Conservation (phyloP, 1,284 basidiomycete genomes). For the Rhizopogon hawkerae region DNA sequence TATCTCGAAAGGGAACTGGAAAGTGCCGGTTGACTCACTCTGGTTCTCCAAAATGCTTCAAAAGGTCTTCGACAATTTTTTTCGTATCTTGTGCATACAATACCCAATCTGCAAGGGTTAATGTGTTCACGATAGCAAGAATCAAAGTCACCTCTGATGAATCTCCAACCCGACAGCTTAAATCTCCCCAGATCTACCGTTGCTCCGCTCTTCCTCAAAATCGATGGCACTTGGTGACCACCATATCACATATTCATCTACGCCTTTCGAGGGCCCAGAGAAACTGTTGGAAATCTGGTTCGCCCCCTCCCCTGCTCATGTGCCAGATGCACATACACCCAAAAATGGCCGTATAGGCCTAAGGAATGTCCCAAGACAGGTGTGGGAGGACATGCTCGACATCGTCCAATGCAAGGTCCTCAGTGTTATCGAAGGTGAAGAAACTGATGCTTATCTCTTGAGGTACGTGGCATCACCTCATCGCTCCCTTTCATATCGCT, state of each 20-base stretch:
- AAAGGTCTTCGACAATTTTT: slow-evolving; percentile 2
- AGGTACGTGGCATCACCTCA: slow-evolving; percentile 51
- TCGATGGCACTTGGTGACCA: slow-evolving; percentile 30
- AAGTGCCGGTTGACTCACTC: not conserved
- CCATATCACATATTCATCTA: slow-evolving; percentile 30
- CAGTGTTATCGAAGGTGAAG: slow-evolving; percentile 77
- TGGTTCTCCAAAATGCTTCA: slow-evolving; percentile 8
- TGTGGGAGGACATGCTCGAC: slow-evolving; percentile 97
- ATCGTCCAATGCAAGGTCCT: slow-evolving; percentile 97
- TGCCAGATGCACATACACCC: slow-evolving; percentile 38
- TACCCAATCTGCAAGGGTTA: not conserved
- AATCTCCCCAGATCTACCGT: slow-evolving; percentile 4
- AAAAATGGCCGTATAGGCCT: slow-evolving; percentile 55
- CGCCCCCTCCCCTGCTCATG: slow-evolving; percentile 60
- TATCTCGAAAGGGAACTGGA: not conserved
- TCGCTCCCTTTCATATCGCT: not conserved
- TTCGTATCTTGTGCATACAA: not conserved
- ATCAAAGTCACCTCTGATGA: not conserved
- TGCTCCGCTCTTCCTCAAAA: not conserved
- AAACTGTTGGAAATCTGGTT: slow-evolving; percentile 99
- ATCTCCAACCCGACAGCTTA: slow-evolving; percentile 1
- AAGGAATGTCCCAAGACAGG: slow-evolving; percentile 62
- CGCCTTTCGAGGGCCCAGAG: slow-evolving; percentile 84
- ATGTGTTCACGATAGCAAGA: no score
- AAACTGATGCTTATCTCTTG: slow-evolving; percentile 92